Conservation (phyloP, 495 filamentous ascomycete species). For the Xylaria venustula region DNA sequence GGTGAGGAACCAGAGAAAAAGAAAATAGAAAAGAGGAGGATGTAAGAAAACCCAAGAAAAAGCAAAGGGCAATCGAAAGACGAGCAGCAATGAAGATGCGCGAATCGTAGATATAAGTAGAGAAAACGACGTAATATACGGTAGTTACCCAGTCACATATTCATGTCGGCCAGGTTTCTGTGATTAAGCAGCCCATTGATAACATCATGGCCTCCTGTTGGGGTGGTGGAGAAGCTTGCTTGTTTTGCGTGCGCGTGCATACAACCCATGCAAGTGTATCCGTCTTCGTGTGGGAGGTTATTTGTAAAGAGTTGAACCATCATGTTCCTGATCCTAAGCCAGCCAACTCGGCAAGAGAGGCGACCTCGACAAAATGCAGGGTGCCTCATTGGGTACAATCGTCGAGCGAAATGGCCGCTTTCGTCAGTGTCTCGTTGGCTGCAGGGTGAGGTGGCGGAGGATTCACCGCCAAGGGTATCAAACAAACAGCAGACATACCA, state of each 20-base stretch:
- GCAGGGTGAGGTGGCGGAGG: constrained; percentile 20
- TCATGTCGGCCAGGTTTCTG: no score
- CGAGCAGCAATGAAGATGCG: no score
- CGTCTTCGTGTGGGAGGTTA: constrained; percentile 4
- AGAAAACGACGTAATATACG: not conserved
- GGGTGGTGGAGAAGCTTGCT: constrained; percentile 10
- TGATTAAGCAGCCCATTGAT: not conserved
- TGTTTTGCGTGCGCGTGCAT: constrained; percentile 13
- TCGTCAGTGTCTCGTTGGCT: constrained; percentile 14
- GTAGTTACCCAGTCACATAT: no score
- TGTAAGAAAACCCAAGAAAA: no score
- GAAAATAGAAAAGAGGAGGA: not conserved
- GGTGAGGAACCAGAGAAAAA: not conserved
- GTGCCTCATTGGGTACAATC: constrained; percentile 2
- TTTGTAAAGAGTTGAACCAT: constrained; percentile 1
- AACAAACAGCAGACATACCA: not conserved
- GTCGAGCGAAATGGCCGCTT: constrained; percentile 14
- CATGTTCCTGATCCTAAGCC: constrained; percentile 4
- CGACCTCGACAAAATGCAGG: constrained; percentile 2
- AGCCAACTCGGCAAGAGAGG: constrained; percentile 1
- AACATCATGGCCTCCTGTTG: not conserved
- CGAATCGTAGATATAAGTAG: no score
- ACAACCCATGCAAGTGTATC: constrained; percentile 1
- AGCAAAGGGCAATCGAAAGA: no score
- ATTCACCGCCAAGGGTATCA: constrained; percentile 17